These are phyloP conservation scores for Lasiodiplodia sp. DNA, from an alignment of 2,329 filamentous ascomycete species.

Conservation along the genomic window DNA sequence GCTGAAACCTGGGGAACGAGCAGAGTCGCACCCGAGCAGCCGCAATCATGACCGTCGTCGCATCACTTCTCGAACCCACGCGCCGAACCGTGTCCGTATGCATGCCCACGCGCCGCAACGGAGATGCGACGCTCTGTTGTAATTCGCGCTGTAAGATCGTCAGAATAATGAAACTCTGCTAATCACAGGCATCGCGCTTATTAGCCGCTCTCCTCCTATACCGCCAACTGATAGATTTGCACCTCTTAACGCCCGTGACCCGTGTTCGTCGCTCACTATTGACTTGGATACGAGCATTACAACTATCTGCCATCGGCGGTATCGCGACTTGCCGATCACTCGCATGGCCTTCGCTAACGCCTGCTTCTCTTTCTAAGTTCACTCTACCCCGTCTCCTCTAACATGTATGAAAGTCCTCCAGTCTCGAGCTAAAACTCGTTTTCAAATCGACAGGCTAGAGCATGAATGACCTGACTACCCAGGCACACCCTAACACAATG, in stretches of 20 bases:
- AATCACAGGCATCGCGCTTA: slow-evolving; percentile 9
- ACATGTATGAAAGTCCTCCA: no score
- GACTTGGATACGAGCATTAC: neutral
- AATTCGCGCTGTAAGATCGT: slow-evolving; percentile 11
- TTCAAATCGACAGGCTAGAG: no score
- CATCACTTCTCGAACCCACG: neutral
- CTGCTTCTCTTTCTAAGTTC: neutral
- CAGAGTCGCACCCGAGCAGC: no score
- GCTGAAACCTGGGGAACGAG: neutral
- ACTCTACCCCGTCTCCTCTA: no score
- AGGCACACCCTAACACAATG: neutral
- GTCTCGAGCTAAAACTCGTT: no score
- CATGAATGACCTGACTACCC: neutral
- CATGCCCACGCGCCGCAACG: neutral
- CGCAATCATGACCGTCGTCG: no score
- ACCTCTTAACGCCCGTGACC: neutral
- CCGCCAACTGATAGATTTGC: neutral
- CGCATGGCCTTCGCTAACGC: neutral
- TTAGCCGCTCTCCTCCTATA: neutral
- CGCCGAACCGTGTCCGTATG: neutral
- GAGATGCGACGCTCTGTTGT: neutral
- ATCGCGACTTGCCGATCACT: neutral
- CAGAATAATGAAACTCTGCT: slow-evolving; percentile 9
- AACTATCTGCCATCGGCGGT: no score
- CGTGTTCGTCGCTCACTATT: neutral